These are phyloP conservation scores for Candida ovalis DNA, from an alignment of 805 yeast genomes.

Conservation along the genomic window DNA sequence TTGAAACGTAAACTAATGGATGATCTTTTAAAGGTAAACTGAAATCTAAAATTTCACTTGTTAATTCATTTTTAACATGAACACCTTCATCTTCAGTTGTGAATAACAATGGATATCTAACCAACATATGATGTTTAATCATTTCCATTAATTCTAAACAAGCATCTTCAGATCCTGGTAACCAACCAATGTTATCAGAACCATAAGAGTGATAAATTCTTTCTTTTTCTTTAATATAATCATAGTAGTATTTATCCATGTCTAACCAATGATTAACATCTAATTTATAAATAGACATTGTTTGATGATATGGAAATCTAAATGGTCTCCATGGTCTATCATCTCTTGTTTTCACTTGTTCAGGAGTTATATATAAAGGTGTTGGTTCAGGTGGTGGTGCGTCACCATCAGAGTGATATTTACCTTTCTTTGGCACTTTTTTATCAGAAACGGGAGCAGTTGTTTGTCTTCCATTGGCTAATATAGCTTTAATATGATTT, in stretches of 20 bases:
- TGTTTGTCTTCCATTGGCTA: slow-evolving; percentile 1
- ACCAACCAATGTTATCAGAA: slow-evolving; percentile 58
- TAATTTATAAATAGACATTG: slow-evolving; percentile 70
- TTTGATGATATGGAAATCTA: slow-evolving; percentile 77
- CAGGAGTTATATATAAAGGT: slow-evolving; percentile 62
- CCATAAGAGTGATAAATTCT: slow-evolving; percentile 57
- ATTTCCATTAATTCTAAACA: slow-evolving; percentile 60
- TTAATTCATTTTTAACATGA: slow-evolving; percentile 55
- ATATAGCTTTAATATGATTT: slow-evolving; percentile 10
- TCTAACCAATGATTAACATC: slow-evolving; percentile 75
- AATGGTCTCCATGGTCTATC: slow-evolving; percentile 82
- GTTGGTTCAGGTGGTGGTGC: slow-evolving; percentile 44
- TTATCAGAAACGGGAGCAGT: slow-evolving; percentile 1
- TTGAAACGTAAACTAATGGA: slow-evolving; percentile 58
- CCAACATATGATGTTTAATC: slow-evolving; percentile 55
- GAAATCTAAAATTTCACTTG: slow-evolving; percentile 61
- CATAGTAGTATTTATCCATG: slow-evolving; percentile 72
- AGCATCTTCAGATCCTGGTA: slow-evolving; percentile 61
- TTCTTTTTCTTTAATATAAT: slow-evolving; percentile 60
- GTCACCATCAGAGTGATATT: slow-evolving; percentile 21
- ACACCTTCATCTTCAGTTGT: slow-evolving; percentile 46
- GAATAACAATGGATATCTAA: slow-evolving; percentile 62
- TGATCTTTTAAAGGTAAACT: slow-evolving; percentile 56
- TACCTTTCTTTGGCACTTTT: slow-evolving; percentile 13
- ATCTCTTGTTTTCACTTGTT: slow-evolving; percentile 59